Conservation (phyloP, 805 yeast species). For the Wickerhamiella australiensis region DNA sequence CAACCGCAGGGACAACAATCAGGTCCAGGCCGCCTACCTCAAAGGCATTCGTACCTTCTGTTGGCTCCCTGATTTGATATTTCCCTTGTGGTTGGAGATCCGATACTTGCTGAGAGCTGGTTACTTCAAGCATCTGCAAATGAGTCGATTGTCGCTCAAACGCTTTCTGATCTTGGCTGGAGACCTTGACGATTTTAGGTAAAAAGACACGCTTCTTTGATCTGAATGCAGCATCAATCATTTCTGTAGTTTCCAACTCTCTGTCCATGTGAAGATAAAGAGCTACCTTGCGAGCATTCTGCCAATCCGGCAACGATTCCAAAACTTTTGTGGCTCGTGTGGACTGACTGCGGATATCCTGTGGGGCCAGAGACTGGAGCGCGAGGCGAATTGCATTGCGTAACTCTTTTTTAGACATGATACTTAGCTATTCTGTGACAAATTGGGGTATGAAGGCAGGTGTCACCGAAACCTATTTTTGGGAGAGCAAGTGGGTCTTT, state of each 20-base stretch:
- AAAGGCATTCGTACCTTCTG: slow-evolving; percentile 19
- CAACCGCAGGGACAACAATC: slow-evolving; percentile 76
- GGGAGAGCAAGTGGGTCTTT: too few relatives aligned
- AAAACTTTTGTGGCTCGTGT: slow-evolving; percentile 19
- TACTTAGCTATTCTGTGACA: background rate
- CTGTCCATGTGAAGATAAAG: slow-evolving; percentile 66
- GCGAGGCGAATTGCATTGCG: slow-evolving; percentile 14
- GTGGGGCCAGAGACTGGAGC: slow-evolving; percentile 9
- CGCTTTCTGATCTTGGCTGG: slow-evolving; percentile 29
- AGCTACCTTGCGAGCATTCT: slow-evolving; percentile 41
- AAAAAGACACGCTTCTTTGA: slow-evolving; percentile 34
- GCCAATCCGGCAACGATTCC: slow-evolving; percentile 31
- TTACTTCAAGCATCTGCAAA: slow-evolving; percentile 48
- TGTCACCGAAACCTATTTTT: too few relatives aligned
- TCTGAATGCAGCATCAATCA: slow-evolving; percentile 43
- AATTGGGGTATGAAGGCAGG: background rate
- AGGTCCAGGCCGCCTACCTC: slow-evolving; percentile 44
- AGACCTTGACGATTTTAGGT: slow-evolving; percentile 41
- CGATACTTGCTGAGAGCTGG: slow-evolving; percentile 33
- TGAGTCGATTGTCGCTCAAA: slow-evolving; percentile 29
- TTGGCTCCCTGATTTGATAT: slow-evolving; percentile 59
- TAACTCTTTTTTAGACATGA: slow-evolving; percentile 15
- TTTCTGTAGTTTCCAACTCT: slow-evolving; percentile 50
- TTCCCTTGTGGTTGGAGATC: slow-evolving; percentile 53
- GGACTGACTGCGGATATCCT: slow-evolving; percentile 14